Base-by-base conservation (phyloP, 73 alveolate genomes). In the Diophrys sp. region DNA sequence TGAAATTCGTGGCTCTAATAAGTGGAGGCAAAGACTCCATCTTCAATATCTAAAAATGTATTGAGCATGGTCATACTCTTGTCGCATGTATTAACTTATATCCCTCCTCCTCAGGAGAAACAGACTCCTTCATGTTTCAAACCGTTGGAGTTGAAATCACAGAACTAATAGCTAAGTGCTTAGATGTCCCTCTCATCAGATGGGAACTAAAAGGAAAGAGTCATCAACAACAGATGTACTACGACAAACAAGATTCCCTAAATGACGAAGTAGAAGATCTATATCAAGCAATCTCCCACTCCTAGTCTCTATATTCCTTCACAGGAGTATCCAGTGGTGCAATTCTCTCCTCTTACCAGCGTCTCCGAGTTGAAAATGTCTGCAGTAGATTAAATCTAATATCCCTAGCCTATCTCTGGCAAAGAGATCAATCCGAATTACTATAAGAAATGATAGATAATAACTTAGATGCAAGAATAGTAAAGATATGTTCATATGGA, bases 231-330 rank as follows among this genome's bases (percentile, higher is more conserved):
- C 95, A 89, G 29, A 71, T 89, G 72, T 67, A 81, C 69, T 89
- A 91, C 83, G 89, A 82, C 30, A 69, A 70, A 27, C 29, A 80
- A 54, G 88, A 87, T 79, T 87, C 81, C n/a, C n/a, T n/a, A n/a
- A n/a, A n/a, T n/a, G 99, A 97, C 90, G 99, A 97, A 85, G 99
- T 96, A 23, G 99, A 97, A 87, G 99, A 97, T 88, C 90, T 97
- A 56, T 97, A 70, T 77, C 87, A 87, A 74, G 82, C 95, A 73
- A 73, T 96, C 33, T 87, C 75, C 70, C 97, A 96, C 66, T 97
- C 97, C 0, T 89, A 71, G 62, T 70, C 66, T 2, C 23, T 14
- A 24, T 56, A 1, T 26, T 93, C 89, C 44, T 83, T 96, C 30
- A 87, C 96, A 72, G 97, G 98, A 25, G 98, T 97, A 5, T 88